A percentile compares a stretch with the other conserved stretches of the same genome.
Conservation (phyloP, 2,329 filamentous ascomycete genomes). For the Neofusicoccum sp. region DNA sequence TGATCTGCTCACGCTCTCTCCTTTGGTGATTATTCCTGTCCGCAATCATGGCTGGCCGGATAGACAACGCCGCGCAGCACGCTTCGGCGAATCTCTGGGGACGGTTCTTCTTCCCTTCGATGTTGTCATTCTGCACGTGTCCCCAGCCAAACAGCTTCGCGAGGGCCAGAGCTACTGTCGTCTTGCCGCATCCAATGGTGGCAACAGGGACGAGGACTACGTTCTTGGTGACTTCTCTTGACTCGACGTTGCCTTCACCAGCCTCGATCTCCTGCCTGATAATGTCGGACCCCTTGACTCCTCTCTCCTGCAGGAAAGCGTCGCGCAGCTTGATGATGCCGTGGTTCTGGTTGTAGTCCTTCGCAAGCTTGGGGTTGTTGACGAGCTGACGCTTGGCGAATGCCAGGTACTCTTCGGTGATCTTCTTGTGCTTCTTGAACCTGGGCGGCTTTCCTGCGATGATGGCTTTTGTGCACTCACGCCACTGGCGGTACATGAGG, state of each 20-base stretch:
- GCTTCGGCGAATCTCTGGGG: constrained; percentile 74
- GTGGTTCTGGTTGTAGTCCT: constrained; percentile 80
- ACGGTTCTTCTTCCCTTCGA: constrained; percentile 71
- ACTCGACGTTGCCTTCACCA: constrained; percentile 47
- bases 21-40: constrained; percentile 92
- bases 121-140: constrained; percentile 95
- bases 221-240: constrained; percentile 60
- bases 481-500: constrained; percentile 97
- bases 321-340: constrained; percentile 90
- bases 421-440: constrained; percentile 81
- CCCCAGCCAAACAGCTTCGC: constrained; percentile 85
- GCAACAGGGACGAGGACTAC: constrained; percentile 87
- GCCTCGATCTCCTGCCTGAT: constrained; percentile 69
- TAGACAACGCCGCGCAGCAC: constrained; percentile 63
- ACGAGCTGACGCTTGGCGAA: constrained; percentile 75
- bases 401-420: constrained; percentile 86
- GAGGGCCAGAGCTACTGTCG: constrained; percentile 80
- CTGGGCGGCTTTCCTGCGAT: constrained; percentile 73
- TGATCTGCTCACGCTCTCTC: constrained; percentile 83
- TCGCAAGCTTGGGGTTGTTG: constrained; percentile 64
- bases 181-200: constrained; percentile 95
- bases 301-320: constrained; percentile 79
- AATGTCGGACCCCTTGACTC: constrained; percentile 84
- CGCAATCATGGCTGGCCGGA: constrained; percentile 73
- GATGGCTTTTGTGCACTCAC: constrained; percentile 89